Base-by-base conservation (phyloP, 371 early-diverging fungal species). In the Mortierella sp. region DNA sequence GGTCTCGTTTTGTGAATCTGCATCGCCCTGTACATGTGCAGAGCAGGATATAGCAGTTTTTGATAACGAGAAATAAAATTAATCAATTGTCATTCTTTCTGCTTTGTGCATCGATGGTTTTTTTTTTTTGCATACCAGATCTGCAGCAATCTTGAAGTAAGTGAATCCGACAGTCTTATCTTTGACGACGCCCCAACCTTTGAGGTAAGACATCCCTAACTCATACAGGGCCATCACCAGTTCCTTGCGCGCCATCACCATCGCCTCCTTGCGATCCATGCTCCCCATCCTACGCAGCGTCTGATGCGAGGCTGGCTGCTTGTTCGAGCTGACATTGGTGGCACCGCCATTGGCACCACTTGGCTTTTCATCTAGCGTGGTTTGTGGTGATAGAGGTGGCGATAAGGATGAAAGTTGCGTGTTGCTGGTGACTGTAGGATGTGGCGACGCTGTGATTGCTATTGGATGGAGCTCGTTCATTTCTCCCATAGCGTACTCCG, bases 161-260 rank as follows among this genome's bases (percentile, higher is more conserved):
- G 91, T 90, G 12, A 89, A 86, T 0, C 92, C 93, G 0, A 90
- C 90, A 45, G 84, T 77, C 57, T 91, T 90, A 72, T 87, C 85
- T 47, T 88, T 89, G 64, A 84, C 77, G 14, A 95, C 95, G 16
- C 97, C 97, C 97, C 97, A 97, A 18, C 96, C 97, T 64, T 96
- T 94, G 55, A 91, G 89, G 75, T 93, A 96, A 43, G 93, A 93
- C 72, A 94, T 91, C 22, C 94, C 96, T 14, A 97, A 85, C 75
- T 96, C 97, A 69, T 93, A 95, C 62, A 96, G 88, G 8, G 96
- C 96, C 88, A 95, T 91, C 10, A 92, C 88, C 24, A 94, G 76
- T 72, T 93, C 93, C 26, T 88, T 89, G 55, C 79, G 70, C 10
- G 79, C 79, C 58, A 55, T 79, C 35, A 59, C 30, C 45, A 74